phyloP scores from a whole-genome alignment of 371 early-diverging fungal species.

The Thermomucor indicae-seudaticae region DNA sequence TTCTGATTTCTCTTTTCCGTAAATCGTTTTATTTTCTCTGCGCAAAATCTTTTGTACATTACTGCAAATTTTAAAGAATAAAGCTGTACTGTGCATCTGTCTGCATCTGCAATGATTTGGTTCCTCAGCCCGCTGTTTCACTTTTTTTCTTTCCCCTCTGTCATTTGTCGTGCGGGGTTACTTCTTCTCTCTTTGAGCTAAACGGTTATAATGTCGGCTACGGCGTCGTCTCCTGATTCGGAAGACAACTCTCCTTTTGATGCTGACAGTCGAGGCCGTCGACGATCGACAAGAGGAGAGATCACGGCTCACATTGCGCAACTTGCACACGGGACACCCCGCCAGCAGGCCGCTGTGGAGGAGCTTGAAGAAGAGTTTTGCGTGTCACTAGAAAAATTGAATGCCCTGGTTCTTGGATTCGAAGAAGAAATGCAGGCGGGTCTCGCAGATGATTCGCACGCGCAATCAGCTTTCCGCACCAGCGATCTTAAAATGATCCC shows the following conservation, averaged over 20 bases:
- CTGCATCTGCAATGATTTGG: too few relatives aligned
- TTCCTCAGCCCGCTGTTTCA: too few relatives aligned
- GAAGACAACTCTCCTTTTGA: too few relatives aligned
- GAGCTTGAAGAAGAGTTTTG: constrained; percentile 25
- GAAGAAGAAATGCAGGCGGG: constrained; percentile 45
- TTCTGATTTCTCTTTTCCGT: too few relatives aligned
- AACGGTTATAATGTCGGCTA: constrained; percentile 2
- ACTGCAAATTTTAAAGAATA: neutral
- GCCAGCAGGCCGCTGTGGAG: constrained; percentile 22
- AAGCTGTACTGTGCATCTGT: too few relatives aligned
- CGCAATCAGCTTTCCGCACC: neutral
- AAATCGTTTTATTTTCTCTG: too few relatives aligned
- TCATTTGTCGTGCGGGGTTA: neutral
- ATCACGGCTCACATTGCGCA: neutral
- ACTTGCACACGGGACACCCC: constrained; percentile 11
- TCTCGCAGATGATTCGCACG: constrained; percentile 14
- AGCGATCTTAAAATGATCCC: constrained; percentile 44
- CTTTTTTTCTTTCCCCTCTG: constrained; percentile 1
- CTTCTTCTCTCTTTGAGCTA: neutral
- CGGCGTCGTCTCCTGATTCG: neutral
- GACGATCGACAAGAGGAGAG: constrained; percentile 5
- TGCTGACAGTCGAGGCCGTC: constrained; percentile 7
- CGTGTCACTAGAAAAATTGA: constrained; percentile 27
- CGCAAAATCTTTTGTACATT: neutral
- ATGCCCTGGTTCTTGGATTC: constrained; percentile 23